Conservation (phyloP, 768 basidiomycete species). For the Coprinopsis sp. region DNA sequence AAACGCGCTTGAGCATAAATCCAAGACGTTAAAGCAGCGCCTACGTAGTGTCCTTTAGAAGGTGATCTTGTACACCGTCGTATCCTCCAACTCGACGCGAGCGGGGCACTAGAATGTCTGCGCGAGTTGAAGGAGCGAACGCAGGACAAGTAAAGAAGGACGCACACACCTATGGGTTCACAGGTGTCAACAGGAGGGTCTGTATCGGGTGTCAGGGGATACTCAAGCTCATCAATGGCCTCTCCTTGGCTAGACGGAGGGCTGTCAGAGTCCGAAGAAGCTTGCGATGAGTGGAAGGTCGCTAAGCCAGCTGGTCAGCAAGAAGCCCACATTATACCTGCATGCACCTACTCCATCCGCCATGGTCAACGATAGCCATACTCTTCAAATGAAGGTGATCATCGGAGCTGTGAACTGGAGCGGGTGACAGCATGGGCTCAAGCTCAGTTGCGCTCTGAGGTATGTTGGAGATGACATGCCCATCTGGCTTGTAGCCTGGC, state of each 20-base stretch:
- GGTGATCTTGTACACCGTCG: slow-evolving; percentile 22
- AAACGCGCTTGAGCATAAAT: not conserved
- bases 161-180: slow-evolving; percentile 1
- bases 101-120: slow-evolving; percentile 52
- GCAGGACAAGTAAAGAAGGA: not conserved
- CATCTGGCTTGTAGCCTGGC: too few species aligned
- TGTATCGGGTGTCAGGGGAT: slow-evolving; percentile 44
- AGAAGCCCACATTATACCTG: too few species aligned
- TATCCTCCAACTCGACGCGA: slow-evolving; percentile 41
- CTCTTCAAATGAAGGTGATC: too few species aligned
- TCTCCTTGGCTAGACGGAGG: slow-evolving; percentile 39
- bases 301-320: slow-evolving; percentile 19
- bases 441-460: too few species aligned
- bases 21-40: not conserved
- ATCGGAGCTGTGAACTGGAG: too few species aligned
- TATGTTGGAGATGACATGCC: too few species aligned
- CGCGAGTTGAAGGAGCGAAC: slow-evolving; percentile 23
- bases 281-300: slow-evolving; percentile 36
- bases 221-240: slow-evolving; percentile 49
- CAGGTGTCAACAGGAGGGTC: slow-evolving; percentile 49
- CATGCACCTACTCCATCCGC: too few species aligned
- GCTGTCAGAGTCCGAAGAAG: slow-evolving; percentile 38
- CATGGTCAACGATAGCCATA: too few species aligned
- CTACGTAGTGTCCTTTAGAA: slow-evolving; percentile 26
- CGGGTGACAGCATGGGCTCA: too few species aligned